Percentiles rank a stretch among this genome's conserved stretches.
Evolutionary conservation across 2,329 filamentous ascomycete genomes (phyloP).

Genomic region (Zymoseptoria pseudotritici): DNA sequence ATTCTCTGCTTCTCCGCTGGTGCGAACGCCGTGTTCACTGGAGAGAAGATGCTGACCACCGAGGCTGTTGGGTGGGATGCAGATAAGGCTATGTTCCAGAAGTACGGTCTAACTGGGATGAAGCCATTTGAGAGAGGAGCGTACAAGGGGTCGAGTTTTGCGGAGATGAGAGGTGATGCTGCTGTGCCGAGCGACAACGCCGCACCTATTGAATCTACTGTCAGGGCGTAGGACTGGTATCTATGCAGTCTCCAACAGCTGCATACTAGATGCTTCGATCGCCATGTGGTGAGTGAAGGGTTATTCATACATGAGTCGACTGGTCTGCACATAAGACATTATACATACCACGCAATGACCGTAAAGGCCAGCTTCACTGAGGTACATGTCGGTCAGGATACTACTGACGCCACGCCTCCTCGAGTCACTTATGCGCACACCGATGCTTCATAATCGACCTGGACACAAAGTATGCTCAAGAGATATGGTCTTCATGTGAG

Average conservation of each 20-base stretch:
- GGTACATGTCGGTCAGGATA: neutral
- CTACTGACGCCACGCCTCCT: neutral
- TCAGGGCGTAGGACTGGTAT: neutral
- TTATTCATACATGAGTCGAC: neutral
- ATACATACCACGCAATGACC: neutral
- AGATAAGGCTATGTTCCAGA: conserved; percentile 73
- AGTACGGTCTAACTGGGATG: conserved; percentile 79
- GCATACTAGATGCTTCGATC: neutral
- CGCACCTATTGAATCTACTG: conserved; percentile 1
- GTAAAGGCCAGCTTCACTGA: neutral
- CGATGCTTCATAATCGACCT: too few species aligned
- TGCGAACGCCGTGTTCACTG: conserved; percentile 90
- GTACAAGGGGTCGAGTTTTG: conserved; percentile 24
- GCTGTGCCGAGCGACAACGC: neutral
- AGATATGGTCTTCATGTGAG: neutral
- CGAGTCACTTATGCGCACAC: neutral
- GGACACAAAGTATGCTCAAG: too few species aligned
- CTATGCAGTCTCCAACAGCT: neutral
- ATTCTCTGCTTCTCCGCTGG: conserved; percentile 83
- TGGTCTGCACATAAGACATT: neutral
- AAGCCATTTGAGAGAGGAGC: conserved; percentile 31
- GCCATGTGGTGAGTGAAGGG: neutral
- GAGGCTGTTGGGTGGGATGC: conserved; percentile 88
- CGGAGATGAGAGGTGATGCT: conserved; percentile 17
- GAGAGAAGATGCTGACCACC: conserved; percentile 92